Percentiles rank a stretch among this genome's conserved stretches.
These are phyloP conservation scores for Paramecium primaurelia DNA, from an alignment of 73 alveolate species.

Conservation along the genomic window DNA sequence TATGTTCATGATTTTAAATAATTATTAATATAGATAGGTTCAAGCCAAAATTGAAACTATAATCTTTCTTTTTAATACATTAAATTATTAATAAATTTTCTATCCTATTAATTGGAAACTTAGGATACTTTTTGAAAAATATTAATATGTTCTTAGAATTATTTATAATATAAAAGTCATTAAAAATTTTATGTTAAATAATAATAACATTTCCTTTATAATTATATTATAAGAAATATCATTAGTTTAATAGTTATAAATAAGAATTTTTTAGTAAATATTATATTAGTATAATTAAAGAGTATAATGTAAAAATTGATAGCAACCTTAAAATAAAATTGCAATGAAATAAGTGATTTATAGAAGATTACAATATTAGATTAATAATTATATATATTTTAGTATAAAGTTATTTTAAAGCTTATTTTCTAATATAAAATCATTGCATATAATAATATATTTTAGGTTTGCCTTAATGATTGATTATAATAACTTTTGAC, in stretches of 20 bases:
- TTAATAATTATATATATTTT: background rate
- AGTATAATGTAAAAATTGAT: background rate
- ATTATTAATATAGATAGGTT: too few species aligned
- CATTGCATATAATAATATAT: background rate
- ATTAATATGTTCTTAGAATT: background rate
- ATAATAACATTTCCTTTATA: too few species aligned
- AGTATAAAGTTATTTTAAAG: background rate
- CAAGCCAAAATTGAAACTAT: too few species aligned
- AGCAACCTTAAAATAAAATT: background rate
- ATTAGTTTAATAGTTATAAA: too few species aligned
- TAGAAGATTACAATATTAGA: background rate
- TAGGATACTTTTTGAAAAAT: too few species aligned
- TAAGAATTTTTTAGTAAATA: too few species aligned
- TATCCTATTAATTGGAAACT: background rate
- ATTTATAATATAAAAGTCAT: background rate
- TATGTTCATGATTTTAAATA: too few species aligned
- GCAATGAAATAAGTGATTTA: background rate
- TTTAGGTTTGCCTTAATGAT: slow-evolving; percentile 10
- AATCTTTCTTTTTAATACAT: too few species aligned
- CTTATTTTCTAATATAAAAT: background rate
- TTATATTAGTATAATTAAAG: background rate
- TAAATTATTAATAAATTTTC: too few species aligned
- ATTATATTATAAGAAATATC: too few species aligned
- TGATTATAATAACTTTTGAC: background rate
- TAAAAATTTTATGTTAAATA: background rate